Conservation (phyloP, 768 basidiomycete species). For the Suillus discolor region DNA sequence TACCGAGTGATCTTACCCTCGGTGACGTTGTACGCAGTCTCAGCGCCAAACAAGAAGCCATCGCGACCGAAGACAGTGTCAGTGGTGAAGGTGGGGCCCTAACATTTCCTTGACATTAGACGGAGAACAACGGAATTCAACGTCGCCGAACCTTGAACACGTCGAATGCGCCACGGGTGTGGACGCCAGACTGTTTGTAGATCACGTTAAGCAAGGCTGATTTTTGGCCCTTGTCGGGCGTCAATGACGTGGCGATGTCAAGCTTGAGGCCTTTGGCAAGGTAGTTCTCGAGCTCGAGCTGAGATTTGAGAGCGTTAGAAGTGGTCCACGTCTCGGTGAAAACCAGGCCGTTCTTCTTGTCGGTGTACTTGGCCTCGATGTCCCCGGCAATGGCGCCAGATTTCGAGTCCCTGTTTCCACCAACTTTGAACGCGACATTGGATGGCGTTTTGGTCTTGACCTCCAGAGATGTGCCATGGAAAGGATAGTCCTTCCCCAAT, state of each 20-base stretch:
- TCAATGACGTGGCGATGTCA: slow-evolving; percentile 80
- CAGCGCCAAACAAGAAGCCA: slow-evolving; percentile 95
- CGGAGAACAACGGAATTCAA: slow-evolving; percentile 1
- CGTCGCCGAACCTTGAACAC: slow-evolving; percentile 78
- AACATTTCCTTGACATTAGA: slow-evolving; percentile 10
- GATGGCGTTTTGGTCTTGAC: slow-evolving; percentile 90
- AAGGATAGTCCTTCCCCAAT: slow-evolving; percentile 89
- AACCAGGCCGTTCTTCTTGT: slow-evolving; percentile 90
- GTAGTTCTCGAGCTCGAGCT: slow-evolving; percentile 95
- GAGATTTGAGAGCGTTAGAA: slow-evolving; percentile 86
- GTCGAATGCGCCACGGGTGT: slow-evolving; percentile 89
- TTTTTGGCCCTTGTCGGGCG: slow-evolving; percentile 87
- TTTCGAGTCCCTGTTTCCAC: slow-evolving; percentile 79
- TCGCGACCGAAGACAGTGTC: slow-evolving; percentile 96
- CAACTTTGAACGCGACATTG: slow-evolving; percentile 92
- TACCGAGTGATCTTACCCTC: slow-evolving; percentile 92
- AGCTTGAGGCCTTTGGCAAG: slow-evolving; percentile 98
- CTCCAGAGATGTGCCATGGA: slow-evolving; percentile 71
- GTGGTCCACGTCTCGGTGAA: slow-evolving; percentile 98
- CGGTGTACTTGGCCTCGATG: slow-evolving; percentile 92
- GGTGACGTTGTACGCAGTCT: slow-evolving; percentile 95
- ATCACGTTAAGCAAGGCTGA: slow-evolving; percentile 77
- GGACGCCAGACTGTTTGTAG: slow-evolving; percentile 96
- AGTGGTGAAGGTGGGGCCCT: slow-evolving; percentile 98
- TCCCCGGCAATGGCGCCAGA: slow-evolving; percentile 78